These are phyloP conservation scores for Pisolithus orientalis DNA, from an alignment of 768 basidiomycete species.

Conservation along the genomic window DNA sequence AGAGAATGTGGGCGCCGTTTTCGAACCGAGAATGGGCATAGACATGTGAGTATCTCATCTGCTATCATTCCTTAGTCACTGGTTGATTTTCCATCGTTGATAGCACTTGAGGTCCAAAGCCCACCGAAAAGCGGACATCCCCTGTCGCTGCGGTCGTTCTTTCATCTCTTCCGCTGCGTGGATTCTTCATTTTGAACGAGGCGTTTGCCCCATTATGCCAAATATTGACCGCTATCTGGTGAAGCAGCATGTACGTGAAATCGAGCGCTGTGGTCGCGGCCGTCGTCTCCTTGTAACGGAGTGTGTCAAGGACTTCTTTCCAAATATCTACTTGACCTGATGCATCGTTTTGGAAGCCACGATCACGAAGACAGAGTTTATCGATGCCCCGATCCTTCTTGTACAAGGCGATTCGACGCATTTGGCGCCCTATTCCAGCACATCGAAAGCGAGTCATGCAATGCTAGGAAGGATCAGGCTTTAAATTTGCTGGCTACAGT, in stretches of 20 bases:
- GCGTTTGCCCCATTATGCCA: not conserved
- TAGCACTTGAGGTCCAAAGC: not conserved
- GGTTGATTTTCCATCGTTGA: not conserved
- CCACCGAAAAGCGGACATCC: not conserved
- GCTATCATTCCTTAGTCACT: not conserved
- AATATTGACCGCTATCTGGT: not conserved
- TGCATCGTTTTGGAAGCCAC: not conserved
- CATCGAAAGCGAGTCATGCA: not conserved
- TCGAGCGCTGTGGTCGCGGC: not conserved
- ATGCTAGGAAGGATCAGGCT: too few species aligned
- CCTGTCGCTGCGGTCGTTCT: not conserved
- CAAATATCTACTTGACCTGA: not conserved
- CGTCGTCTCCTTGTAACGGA: too few species aligned
- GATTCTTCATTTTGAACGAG: not conserved
- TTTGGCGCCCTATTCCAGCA: not conserved
- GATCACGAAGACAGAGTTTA: not conserved
- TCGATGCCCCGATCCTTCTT: not conserved
- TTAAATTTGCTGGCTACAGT: too few species aligned
- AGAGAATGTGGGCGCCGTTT: slow-evolving; percentile 36
- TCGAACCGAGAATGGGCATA: slow-evolving; percentile 32
- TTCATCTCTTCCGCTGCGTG: not conserved
- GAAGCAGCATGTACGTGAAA: not conserved
- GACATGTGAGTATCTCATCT: not conserved
- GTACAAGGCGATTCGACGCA: slow-evolving; percentile 9
- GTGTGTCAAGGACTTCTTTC: not conserved